These are phyloP conservation scores for Penicillium thymicola DNA, from an alignment of 2,329 filamentous ascomycete genomes.

Conservation along the genomic window DNA sequence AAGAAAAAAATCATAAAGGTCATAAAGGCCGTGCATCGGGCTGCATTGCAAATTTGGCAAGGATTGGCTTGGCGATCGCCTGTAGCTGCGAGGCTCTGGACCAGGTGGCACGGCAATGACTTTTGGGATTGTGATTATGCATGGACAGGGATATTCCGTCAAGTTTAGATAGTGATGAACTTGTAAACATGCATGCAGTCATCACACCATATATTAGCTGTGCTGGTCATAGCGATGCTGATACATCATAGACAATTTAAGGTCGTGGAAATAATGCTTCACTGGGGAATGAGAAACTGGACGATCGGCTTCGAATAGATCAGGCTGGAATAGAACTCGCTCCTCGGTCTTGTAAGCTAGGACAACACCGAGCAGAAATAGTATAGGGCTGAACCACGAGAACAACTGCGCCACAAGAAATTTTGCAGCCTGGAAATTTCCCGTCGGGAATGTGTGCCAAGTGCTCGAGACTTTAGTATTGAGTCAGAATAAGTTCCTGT, in stretches of 20 bases:
- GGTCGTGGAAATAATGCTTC: background rate
- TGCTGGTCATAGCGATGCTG: background rate
- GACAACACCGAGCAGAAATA: background rate
- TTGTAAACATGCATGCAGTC: background rate
- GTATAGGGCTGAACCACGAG: conserved; percentile 4
- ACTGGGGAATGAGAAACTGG: background rate
- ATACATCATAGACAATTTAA: background rate
- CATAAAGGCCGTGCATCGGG: background rate
- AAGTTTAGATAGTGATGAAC: background rate
- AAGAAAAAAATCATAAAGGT: too few species aligned
- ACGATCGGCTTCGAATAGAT: background rate
- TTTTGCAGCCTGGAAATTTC: background rate
- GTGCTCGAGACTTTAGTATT: background rate
- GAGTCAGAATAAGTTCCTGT: background rate
- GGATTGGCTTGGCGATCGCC: background rate
- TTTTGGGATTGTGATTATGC: background rate
- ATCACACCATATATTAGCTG: background rate
- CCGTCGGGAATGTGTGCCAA: background rate
- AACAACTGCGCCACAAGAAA: background rate
- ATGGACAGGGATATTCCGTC: background rate
- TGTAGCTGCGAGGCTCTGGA: background rate
- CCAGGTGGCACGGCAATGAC: background rate
- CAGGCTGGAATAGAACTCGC: background rate
- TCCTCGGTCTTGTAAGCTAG: background rate
- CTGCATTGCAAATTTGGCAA: background rate